Evolutionary conservation across 805 yeast genomes (phyloP).

Genomic region (Kazachstania psychrophila): DNA sequence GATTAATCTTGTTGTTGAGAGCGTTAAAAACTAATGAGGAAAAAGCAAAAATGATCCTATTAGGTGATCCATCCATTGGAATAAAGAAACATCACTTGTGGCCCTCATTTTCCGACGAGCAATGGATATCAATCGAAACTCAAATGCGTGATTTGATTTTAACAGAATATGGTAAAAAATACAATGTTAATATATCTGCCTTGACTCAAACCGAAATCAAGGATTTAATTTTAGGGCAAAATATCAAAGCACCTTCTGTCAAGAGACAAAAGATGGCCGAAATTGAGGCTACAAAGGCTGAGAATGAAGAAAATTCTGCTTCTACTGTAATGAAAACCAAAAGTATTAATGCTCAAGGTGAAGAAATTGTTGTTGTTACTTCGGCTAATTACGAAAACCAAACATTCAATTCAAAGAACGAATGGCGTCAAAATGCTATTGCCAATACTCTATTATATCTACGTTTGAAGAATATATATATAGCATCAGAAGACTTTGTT

Average conservation of each 20-base stretch:
- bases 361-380: slow-evolving; percentile 88
- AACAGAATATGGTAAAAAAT: slow-evolving; percentile 74
- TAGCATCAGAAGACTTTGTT: slow-evolving; percentile 57
- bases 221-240: slow-evolving; percentile 91
- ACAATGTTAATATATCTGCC: slow-evolving; percentile 76
- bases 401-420: slow-evolving; percentile 71
- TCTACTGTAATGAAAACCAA: slow-evolving; percentile 71
- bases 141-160: slow-evolving; percentile 82
- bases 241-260: slow-evolving; percentile 80
- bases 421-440: slow-evolving; percentile 85
- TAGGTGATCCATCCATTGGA: slow-evolving; percentile 61
- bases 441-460: slow-evolving; percentile 63
- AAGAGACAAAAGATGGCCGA: slow-evolving; percentile 79
- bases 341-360: slow-evolving; percentile 89
- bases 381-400: slow-evolving; percentile 83
- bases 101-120: slow-evolving; percentile 84
- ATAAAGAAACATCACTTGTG: slow-evolving; percentile 80
- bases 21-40: slow-evolving; percentile 74
- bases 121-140: slow-evolving; percentile 86
- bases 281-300: slow-evolving; percentile 42
- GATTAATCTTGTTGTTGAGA: slow-evolving; percentile 73
- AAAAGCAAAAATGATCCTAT: slow-evolving; percentile 60
- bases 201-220: slow-evolving; percentile 89
- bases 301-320: slow-evolving; percentile 37
- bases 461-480: slow-evolving; percentile 66